These are phyloP conservation scores for Linnemannia exigua DNA, from an alignment of 192 early-diverging fungal species.

Conservation along the genomic window DNA sequence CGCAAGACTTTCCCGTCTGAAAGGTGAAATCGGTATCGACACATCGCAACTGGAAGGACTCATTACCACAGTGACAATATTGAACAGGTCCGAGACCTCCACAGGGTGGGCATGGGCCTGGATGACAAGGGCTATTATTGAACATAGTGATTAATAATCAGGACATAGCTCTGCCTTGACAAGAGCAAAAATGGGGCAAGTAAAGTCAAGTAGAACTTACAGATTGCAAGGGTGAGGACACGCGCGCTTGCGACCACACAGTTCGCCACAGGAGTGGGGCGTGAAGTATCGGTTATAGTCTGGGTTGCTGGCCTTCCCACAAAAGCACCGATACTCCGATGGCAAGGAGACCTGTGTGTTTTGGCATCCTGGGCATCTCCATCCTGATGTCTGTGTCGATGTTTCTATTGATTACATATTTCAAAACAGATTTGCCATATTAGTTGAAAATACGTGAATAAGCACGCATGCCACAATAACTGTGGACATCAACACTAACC, in stretches of 20 bases:
- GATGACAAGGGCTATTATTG: slow-evolving; percentile 80
- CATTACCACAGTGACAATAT: slow-evolving; percentile 86
- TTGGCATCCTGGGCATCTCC: slow-evolving; percentile 96
- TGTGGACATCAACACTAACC: too few relatives aligned
- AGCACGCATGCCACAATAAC: neutral
- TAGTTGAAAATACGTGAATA: neutral
- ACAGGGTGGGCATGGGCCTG: slow-evolving; percentile 94
- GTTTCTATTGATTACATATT: neutral
- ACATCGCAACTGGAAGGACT: slow-evolving; percentile 75
- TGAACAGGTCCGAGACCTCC: slow-evolving; percentile 78
- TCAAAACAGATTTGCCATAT: neutral
- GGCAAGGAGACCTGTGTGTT: slow-evolving; percentile 74
- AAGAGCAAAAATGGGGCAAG: neutral
- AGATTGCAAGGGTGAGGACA: slow-evolving; percentile 84
- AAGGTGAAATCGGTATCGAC: slow-evolving; percentile 73
- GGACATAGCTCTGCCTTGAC: neutral
- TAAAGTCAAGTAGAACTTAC: slow-evolving; percentile 46
- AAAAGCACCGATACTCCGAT: slow-evolving; percentile 85
- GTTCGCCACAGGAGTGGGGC: slow-evolving; percentile 88
- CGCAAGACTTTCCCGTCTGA: slow-evolving; percentile 74
- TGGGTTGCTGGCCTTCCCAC: slow-evolving; percentile 80
- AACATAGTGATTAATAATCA: slow-evolving; percentile 1
- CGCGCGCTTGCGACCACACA: slow-evolving; percentile 70
- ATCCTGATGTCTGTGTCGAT: slow-evolving; percentile 47
- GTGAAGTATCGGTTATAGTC: slow-evolving; percentile 67